Conservation (phyloP, 345 rosid genomes). For the Rhizophora apiculata region DNA sequence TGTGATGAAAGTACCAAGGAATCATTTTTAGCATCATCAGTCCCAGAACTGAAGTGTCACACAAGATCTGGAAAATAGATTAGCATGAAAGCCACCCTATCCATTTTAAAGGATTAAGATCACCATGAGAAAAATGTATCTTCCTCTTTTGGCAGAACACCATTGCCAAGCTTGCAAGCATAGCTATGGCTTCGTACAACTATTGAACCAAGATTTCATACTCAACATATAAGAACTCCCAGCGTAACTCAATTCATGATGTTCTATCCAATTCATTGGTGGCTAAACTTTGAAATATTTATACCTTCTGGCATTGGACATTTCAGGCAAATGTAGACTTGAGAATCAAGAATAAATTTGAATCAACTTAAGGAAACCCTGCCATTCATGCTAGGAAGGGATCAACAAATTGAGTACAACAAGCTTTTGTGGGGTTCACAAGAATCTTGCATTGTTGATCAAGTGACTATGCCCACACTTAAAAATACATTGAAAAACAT, state of each 20-base stretch:
- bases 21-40: conserved; percentile 13
- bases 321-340: background rate
- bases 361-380: conserved; percentile 9
- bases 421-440: background rate
- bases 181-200: too few species aligned
- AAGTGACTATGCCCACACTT: too few species aligned
- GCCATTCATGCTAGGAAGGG: conserved; percentile 1
- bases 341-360: background rate
- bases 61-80: background rate
- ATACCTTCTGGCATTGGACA: background rate
- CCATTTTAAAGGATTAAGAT: too few species aligned
- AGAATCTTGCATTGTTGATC: background rate
- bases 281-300: background rate
- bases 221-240: background rate
- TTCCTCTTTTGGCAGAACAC: background rate
- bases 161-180: background rate
- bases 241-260: background rate
- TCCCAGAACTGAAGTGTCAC: conserved; percentile 11
- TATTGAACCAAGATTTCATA: too few species aligned
- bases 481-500: too few species aligned
- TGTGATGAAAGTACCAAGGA: conserved; percentile 32
- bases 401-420: background rate
- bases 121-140: too few species aligned
- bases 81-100: conserved; percentile 7
- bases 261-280: too few species aligned